Evolutionary conservation across 306 rosid species (phyloP).

Genomic region (Cicer judaicum): DNA sequence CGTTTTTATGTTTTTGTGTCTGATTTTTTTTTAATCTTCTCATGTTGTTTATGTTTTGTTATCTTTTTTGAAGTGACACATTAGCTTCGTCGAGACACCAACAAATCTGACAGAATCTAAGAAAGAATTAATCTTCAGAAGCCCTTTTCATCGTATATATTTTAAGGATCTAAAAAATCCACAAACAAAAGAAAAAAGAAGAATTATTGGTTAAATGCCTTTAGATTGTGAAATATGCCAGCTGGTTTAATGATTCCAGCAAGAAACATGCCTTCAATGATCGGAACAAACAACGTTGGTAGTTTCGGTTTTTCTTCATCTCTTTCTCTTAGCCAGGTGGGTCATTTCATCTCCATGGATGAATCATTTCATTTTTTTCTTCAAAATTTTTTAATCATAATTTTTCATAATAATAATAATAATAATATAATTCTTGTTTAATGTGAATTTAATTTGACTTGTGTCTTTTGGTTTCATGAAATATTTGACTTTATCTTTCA

Average conservation of each 20-base stretch:
- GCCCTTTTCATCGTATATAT: not conserved
- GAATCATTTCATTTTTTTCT: not conserved
- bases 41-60: constrained; percentile 23
- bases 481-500: constrained; percentile 34
- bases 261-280: constrained; percentile 71
- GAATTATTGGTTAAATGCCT: not conserved
- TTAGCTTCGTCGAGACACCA: constrained; percentile 5
- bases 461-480: constrained; percentile 12
- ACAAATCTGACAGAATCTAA: constrained; percentile 40
- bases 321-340: constrained; percentile 81
- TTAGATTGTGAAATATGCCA: constrained; percentile 58
- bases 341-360: constrained; percentile 1
- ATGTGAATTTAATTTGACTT: constrained; percentile 39
- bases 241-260: constrained; percentile 73
- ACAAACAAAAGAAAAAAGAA: not conserved
- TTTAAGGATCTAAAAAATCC: not conserved
- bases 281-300: constrained; percentile 64
- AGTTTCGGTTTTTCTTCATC: constrained; percentile 75
- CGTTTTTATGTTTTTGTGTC: constrained; percentile 6
- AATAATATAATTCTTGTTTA: not conserved
- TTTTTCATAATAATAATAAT: not conserved
- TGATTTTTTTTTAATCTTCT: not conserved
- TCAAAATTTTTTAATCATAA: not conserved
- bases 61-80: constrained; percentile 39
- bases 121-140: constrained; percentile 9